Evolutionary conservation across 805 yeast species (phyloP).

Genomic region (Metschnikowia cubensis): DNA sequence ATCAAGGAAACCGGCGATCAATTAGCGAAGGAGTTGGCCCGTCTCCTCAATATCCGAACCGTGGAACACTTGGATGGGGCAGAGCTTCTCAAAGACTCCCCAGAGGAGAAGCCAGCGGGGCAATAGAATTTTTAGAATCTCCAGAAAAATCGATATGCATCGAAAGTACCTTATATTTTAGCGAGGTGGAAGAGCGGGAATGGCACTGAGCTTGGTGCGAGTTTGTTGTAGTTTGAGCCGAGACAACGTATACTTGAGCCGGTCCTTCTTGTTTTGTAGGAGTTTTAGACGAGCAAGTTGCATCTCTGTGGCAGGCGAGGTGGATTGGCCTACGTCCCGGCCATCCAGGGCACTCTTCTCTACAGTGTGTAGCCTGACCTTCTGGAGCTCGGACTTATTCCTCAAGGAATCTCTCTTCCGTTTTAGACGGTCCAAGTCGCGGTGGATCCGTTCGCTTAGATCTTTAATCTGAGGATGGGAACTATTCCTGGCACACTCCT

Average conservation of each 20-base stretch:
- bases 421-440: slow-evolving; percentile 30
- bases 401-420: slow-evolving; percentile 29
- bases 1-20: slow-evolving; percentile 27
- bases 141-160: too few relatives aligned
- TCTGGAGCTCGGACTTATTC: slow-evolving; percentile 39
- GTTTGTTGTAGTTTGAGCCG: slow-evolving; percentile 18
- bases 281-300: slow-evolving; percentile 38
- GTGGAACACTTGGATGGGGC: slow-evolving; percentile 37
- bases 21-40: slow-evolving; percentile 37
- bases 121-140: not conserved
- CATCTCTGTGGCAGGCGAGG: slow-evolving; percentile 26
- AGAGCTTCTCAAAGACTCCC: slow-evolving; percentile 14
- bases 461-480: slow-evolving; percentile 40
- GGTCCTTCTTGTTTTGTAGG: slow-evolving; percentile 40
- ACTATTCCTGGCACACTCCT: slow-evolving; percentile 31
- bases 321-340: slow-evolving; percentile 9
- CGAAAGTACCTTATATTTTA: not conserved
- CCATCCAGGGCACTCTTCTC: slow-evolving; percentile 12
- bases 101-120: too few relatives aligned
- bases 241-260: slow-evolving; percentile 40
- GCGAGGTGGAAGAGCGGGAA: slow-evolving; percentile 12
- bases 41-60: slow-evolving; percentile 26
- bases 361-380: slow-evolving; percentile 30
- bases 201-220: slow-evolving; percentile 12
- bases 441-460: slow-evolving; percentile 28